Evolutionary conservation across 768 basidiomycete species (phyloP), one percentile per base, ranked within the genome.

Genomic region (Boletus edulis): DNA sequence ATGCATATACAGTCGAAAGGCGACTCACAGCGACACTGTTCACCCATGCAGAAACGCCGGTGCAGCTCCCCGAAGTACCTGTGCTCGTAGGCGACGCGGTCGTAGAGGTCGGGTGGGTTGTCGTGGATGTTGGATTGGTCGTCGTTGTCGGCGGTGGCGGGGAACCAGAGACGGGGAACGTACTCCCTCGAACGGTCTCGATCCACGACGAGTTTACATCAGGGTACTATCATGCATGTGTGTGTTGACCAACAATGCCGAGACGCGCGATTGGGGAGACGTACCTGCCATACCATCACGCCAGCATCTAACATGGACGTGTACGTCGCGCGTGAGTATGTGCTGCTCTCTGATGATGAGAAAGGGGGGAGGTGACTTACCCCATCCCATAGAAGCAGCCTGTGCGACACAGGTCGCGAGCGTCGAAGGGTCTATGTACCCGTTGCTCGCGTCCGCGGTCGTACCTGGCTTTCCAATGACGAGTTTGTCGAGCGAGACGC

Each of bases 371-470:
- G 13, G 15, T 9, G 27, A 73, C 85, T 71, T 56, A 85, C 84
- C 79, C 89, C 89, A 91, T 29, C 86, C 88, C 54, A 78, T 54
- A n/a, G 59, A 62, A 59, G 82, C 80, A 0, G 85, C 89, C 67
- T 84, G 73, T 17, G 75, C 61, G 31, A 90, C 72, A 64, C 90
- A 91, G 3, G 69, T 67, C 0, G 83, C 79, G 18, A 91, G 74
- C 15, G 78, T 80, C 2, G 76, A 67, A 2, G 85, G 75, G 34
- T 71, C 73, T 60, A 91, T 84, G 70, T 80, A 89, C 8, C 86
- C 78, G 34, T 75, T 81, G 46, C 48, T 73, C 1, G 81, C 79
- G 27, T 78, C 77, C 4, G 62, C 63, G 1, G 66, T 34, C 24
- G 68, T 76, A 2, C 71, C 75, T 9, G 81, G 82, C 65, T 84